A percentile compares a stretch with the other conserved stretches of the same genome.
phyloP scores from a whole-genome alignment of 495 filamentous ascomycete species.

The Talaromyces liani region DNA sequence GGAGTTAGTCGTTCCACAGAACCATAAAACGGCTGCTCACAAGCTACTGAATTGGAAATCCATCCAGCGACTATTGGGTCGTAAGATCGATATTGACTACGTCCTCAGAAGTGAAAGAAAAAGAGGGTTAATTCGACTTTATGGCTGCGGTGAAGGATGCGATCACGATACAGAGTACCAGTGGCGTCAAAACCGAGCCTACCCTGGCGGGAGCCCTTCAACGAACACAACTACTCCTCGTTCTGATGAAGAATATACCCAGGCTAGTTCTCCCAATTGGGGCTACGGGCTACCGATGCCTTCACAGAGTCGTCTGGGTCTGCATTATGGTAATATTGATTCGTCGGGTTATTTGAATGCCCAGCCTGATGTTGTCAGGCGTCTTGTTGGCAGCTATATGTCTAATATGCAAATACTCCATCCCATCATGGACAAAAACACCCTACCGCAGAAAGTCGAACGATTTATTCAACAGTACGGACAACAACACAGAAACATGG shows the following conservation, averaged over 20 bases:
- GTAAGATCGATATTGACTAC: slow-evolving; percentile 49
- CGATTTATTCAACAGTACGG: slow-evolving; percentile 32
- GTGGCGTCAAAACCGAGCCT: too few species aligned
- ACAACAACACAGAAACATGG: too few species aligned
- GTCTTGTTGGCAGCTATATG: slow-evolving; percentile 64
- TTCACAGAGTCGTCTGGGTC: neutral
- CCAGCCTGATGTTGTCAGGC: slow-evolving; percentile 50
- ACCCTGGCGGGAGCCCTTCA: slow-evolving; percentile 14
- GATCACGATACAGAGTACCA: slow-evolving; percentile 44
- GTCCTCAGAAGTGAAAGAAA: slow-evolving; percentile 69
- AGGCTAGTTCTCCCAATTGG: slow-evolving; percentile 27
- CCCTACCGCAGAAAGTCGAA: slow-evolving; percentile 31
- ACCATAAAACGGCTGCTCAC: slow-evolving; percentile 77
- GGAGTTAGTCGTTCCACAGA: slow-evolving; percentile 60
- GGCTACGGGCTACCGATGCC: slow-evolving; percentile 22
- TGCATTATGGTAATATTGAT: slow-evolving; percentile 14
- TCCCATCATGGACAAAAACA: slow-evolving; percentile 56
- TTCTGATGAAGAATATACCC: slow-evolving; percentile 21
- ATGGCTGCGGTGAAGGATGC: slow-evolving; percentile 68
- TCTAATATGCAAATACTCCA: slow-evolving; percentile 81
- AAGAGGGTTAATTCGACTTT: slow-evolving; percentile 67
- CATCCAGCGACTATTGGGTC: slow-evolving; percentile 49
- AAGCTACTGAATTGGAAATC: slow-evolving; percentile 65
- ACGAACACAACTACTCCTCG: slow-evolving; percentile 15
- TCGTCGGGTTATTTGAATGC: slow-evolving; percentile 58